A percentile compares a stretch with the other conserved stretches of the same genome.
Conservation (phyloP, 495 filamentous ascomycete genomes). For the Ascodesmis nigricans region DNA sequence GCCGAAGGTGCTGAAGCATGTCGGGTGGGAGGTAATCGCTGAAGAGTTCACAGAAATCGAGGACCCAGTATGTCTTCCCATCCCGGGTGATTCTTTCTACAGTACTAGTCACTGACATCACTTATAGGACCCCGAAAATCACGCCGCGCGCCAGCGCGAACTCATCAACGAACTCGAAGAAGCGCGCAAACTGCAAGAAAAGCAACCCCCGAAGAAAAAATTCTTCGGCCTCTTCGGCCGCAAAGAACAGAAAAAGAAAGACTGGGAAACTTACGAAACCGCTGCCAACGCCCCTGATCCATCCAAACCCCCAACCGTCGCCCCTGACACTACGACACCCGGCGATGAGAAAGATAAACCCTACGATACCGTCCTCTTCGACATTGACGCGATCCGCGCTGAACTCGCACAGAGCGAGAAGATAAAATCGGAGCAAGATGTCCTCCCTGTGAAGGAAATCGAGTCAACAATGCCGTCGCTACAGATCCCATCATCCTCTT, state of each 20-base stretch:
- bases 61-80: conserved; percentile 34
- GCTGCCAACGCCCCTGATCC: neutral
- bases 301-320: neutral
- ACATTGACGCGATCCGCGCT: conserved; percentile 80
- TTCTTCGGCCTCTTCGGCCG: conserved; percentile 60
- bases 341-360: conserved; percentile 21
- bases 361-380: conserved; percentile 52
- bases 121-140: conserved; percentile 62
- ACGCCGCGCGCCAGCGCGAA: conserved; percentile 68
- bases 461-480: conserved; percentile 76
- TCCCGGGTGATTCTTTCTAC: neutral
- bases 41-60: conserved; percentile 96
- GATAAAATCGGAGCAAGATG: conserved; percentile 21
- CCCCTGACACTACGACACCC: neutral
- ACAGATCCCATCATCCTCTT: conserved; percentile 29
- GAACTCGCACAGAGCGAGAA: conserved; percentile 37
- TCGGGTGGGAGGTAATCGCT: conserved; percentile 72
- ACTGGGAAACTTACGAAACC: conserved; percentile 84
- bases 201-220: conserved; percentile 42
- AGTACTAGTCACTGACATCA: neutral
- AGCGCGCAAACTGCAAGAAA: conserved; percentile 65
- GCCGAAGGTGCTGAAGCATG: conserved; percentile 60
- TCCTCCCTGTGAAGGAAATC: conserved; percentile 54
- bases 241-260: conserved; percentile 65
- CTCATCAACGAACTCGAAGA: conserved; percentile 93